Evolutionary conservation across 2,329 filamentous ascomycete genomes (phyloP).

Genomic region (Aureobasidium subglaciale): DNA sequence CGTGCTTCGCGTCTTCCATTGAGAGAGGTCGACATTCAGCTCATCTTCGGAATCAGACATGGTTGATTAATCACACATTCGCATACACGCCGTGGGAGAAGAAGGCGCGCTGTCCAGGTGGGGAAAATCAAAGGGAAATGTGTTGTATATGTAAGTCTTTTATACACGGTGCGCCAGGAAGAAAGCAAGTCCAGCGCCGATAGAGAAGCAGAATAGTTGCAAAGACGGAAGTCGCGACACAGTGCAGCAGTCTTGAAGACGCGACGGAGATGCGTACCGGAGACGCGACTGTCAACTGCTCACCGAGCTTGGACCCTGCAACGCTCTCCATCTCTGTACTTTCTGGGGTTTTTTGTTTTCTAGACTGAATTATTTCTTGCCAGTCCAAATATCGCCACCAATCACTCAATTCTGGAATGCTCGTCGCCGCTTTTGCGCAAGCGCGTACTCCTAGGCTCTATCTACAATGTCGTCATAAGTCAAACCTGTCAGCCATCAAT

Average conservation of each 20-base stretch:
- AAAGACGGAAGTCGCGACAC: background rate
- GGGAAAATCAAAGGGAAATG: too few species aligned
- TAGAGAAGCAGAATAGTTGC: background rate
- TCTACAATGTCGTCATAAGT: slow-evolving; percentile 38
- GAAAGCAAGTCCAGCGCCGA: background rate
- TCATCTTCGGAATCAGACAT: slow-evolving; percentile 25
- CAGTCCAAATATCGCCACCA: background rate
- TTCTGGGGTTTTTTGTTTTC: background rate
- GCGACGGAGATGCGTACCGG: slow-evolving; percentile 4
- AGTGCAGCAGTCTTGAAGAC: background rate
- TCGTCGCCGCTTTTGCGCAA: slow-evolving; percentile 9
- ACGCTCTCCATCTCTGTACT: background rate
- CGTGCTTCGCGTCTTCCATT: slow-evolving; percentile 21
- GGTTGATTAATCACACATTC: background rate
- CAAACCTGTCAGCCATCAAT: slow-evolving; percentile 62
- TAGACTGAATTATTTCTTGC: background rate
- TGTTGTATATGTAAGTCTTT: background rate
- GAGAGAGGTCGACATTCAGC: slow-evolving; percentile 21
- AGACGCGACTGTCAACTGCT: background rate
- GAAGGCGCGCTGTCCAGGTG: background rate
- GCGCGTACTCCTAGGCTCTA: slow-evolving; percentile 1
- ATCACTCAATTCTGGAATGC: background rate
- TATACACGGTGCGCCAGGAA: background rate
- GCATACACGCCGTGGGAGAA: background rate
- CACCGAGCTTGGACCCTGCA: slow-evolving; percentile 5